Evolutionary conservation across 2,329 filamentous ascomycete genomes (phyloP), one percentile per base, ranked within the genome.

Genomic region (Fusarium metavorans): DNA sequence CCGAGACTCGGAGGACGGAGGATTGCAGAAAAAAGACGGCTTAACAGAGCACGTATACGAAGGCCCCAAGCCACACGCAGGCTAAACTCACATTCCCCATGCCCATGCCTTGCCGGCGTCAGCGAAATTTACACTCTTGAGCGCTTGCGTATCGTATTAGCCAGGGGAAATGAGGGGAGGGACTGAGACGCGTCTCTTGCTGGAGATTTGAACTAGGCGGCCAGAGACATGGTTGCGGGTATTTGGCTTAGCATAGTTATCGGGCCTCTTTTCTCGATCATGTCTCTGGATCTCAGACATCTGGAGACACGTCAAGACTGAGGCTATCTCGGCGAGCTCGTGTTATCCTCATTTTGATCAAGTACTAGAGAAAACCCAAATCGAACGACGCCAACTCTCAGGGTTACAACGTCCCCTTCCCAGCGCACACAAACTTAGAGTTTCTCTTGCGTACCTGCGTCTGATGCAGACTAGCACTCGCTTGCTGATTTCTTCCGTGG

Each of bases 401-500:
- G 56, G 56, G 56, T 59, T 59, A 41, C 56, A 59, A 35, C 56
- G 20, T 59, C 56, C 30, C 23, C 8, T 8, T 25, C 23, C 16
- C 35, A 59, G 35, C 14, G 56, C 56, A 41, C 35, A 25, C 14
- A 27, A n/a, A 35, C 34, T 41, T 25, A 59, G 58, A 61, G 41
- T 48, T 61, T 59, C 34, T 37, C n/a, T 48, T 37, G 60, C 20
- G 67, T 66, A 66, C 68, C 67, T 74, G 71, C 60, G 56, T 71
- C 57, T 45, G 57, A 52, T 67, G 71, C 68, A 72, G 68, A 57
- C 63, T 61, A 52, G 43, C 62, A 39, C 62, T 74, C 69, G 72
- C 72, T 70, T 75, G 72, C 57, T 37, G 45, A 69, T 50, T 63
- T 74, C 60, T 74, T 74, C 34, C 60, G 64, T 72, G 68, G 64